phyloP scores from a whole-genome alignment of 176 grass and related monocot species.

The Chloris gayana region DNA sequence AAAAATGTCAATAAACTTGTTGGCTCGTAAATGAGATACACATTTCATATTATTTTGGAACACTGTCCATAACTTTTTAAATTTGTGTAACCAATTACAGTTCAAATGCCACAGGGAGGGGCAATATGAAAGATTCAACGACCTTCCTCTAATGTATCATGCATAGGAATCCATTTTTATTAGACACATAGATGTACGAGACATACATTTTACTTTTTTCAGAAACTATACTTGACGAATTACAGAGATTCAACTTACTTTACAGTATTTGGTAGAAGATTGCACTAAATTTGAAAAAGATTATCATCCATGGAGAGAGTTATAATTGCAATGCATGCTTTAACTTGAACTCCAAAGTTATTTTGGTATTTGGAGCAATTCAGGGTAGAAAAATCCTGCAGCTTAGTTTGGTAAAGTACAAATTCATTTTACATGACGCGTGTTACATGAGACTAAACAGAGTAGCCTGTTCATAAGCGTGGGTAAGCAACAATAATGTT shows the following conservation, averaged over 20 bases:
- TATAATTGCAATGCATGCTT: neutral
- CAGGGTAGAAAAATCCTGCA: neutral
- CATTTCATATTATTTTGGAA: too few relatives aligned
- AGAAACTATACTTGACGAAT: too few relatives aligned
- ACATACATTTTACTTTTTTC: too few relatives aligned
- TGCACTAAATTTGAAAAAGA: neutral
- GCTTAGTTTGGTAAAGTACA: neutral
- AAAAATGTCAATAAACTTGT: too few relatives aligned
- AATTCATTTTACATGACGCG: too few relatives aligned
- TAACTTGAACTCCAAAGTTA: neutral
- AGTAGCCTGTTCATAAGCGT: too few relatives aligned
- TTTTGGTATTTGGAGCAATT: neutral
- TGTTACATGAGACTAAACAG: too few relatives aligned
- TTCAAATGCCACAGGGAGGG: neutral
- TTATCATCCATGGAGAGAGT: neutral
- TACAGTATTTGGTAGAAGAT: neutral
- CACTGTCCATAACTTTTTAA: neutral
- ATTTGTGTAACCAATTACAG: neutral
- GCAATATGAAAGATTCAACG: neutral
- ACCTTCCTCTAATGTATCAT: neutral
- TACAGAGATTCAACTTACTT: neutral
- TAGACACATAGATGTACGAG: too few relatives aligned
- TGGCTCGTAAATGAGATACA: too few relatives aligned
- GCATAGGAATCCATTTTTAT: too few relatives aligned
- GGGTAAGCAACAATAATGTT: too few relatives aligned